Conservation (phyloP, 1,284 basidiomycete genomes). For the Thelephora terrestris region DNA sequence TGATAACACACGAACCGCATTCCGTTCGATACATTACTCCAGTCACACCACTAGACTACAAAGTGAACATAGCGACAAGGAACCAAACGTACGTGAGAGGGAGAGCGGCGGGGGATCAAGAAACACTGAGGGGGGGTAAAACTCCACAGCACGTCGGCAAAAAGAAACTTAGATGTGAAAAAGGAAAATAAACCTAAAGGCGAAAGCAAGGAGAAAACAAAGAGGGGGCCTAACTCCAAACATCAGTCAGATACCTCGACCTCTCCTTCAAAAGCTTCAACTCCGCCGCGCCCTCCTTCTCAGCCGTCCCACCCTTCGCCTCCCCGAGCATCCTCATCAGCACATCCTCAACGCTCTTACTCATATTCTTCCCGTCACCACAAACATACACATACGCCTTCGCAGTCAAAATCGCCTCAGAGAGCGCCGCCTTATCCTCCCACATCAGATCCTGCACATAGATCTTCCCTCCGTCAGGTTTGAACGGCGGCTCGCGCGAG, state of each 20-base stretch:
- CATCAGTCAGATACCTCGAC: slow-evolving; percentile 71
- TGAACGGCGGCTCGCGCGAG: slow-evolving; percentile 78
- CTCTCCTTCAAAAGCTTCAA: slow-evolving; percentile 91
- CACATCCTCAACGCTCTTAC: slow-evolving; percentile 86
- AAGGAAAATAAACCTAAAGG: too few species aligned
- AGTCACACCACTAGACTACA: too few species aligned
- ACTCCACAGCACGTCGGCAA: too few species aligned
- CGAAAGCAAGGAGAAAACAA: too few species aligned
- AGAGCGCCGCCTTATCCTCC: slow-evolving; percentile 74
- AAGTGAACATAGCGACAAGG: too few species aligned
- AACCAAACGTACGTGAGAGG: not conserved
- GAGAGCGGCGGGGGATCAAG: too few species aligned
- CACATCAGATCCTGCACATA: slow-evolving; percentile 97
- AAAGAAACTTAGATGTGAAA: too few species aligned
- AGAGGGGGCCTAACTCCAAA: slow-evolving; percentile 50
- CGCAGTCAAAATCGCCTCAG: slow-evolving; percentile 83
- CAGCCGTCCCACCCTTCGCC: slow-evolving; percentile 80
- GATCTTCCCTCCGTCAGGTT: slow-evolving; percentile 88
- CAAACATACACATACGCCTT: slow-evolving; percentile 95
- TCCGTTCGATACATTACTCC: too few species aligned
- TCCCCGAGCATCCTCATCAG: slow-evolving; percentile 84
- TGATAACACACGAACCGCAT: too few species aligned
- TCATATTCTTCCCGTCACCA: slow-evolving; percentile 96
- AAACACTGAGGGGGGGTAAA: too few species aligned
- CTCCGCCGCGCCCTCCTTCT: slow-evolving; percentile 84